These are phyloP conservation scores for Monilinia fructigena DNA, from an alignment of 2,329 filamentous ascomycete species.

Conservation along the genomic window DNA sequence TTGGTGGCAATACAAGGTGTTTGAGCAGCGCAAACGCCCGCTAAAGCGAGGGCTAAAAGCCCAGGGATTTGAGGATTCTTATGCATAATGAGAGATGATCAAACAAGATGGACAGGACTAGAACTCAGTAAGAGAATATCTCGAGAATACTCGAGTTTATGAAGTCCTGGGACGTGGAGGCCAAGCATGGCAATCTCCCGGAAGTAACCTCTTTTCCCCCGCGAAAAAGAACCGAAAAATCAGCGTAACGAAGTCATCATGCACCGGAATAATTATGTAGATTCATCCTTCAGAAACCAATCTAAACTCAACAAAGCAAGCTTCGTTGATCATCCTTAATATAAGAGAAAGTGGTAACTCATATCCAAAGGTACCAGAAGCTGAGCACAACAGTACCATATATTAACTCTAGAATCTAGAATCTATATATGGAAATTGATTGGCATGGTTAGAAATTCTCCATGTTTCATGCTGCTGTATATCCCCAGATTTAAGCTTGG, in stretches of 20 bases:
- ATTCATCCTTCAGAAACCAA: background rate
- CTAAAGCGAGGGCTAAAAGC: conserved; percentile 10
- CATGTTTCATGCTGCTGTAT: conserved; percentile 6
- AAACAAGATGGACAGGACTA: background rate
- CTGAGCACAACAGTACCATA: background rate
- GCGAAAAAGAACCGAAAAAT: background rate
- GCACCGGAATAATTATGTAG: conserved; percentile 1
- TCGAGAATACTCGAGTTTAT: background rate
- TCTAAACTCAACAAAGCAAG: background rate
- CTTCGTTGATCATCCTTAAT: background rate
- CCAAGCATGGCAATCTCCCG: background rate
- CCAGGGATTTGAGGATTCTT: background rate
- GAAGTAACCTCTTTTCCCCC: background rate
- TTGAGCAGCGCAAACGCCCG: conserved; percentile 5
- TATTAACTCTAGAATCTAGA: background rate
- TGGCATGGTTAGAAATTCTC: background rate
- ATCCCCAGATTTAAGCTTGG: conserved; percentile 8
- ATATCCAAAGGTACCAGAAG: background rate
- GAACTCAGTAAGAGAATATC: background rate
- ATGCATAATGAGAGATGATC: conserved; percentile 9
- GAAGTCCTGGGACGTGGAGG: background rate
- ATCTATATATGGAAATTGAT: background rate
- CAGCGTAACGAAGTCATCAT: background rate
- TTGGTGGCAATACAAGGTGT: conserved; percentile 35
- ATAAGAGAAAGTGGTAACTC: background rate